phyloP scores from a whole-genome alignment of 148 eudicot genomes.

The Dianthus caryophyllus region DNA sequence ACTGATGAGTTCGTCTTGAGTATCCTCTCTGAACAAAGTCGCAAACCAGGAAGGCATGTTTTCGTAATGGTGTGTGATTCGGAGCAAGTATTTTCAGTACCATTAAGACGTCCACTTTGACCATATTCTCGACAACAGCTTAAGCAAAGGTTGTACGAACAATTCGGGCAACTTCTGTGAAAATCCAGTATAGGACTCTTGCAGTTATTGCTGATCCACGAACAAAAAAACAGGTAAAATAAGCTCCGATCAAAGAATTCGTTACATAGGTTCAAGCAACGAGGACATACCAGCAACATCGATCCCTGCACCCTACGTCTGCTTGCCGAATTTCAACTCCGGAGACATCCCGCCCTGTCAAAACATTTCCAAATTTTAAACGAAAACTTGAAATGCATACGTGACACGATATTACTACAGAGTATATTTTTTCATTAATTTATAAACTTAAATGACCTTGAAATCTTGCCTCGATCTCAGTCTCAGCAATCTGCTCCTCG shows the following conservation, averaged over 20 bases:
- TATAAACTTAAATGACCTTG: slow-evolving; percentile 42
- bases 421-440: not conserved
- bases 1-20: slow-evolving; percentile 19
- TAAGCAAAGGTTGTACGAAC: slow-evolving; percentile 83
- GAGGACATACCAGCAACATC: slow-evolving; percentile 53
- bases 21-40: slow-evolving; percentile 17
- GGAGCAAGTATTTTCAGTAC: slow-evolving; percentile 3
- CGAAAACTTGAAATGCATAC: not conserved
- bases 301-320: slow-evolving; percentile 41
- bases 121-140: slow-evolving; percentile 56
- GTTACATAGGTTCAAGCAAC: slow-evolving; percentile 2
- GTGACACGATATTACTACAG: not conserved
- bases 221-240: slow-evolving; percentile 19
- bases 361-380: too few relatives aligned
- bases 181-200: slow-evolving; percentile 61
- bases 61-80: slow-evolving; percentile 12
- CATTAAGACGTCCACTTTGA: slow-evolving; percentile 28
- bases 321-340: slow-evolving; percentile 59
- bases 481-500: slow-evolving; percentile 46
- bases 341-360: slow-evolving; percentile 50
- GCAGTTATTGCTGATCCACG: slow-evolving; percentile 66
- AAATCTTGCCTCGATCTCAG: slow-evolving; percentile 61
- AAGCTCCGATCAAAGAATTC: not conserved
- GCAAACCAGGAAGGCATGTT: slow-evolving; percentile 27
- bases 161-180: slow-evolving; percentile 79